These are phyloP conservation scores for Starmerella apis DNA, from an alignment of 805 yeast genomes.

Conservation along the genomic window DNA sequence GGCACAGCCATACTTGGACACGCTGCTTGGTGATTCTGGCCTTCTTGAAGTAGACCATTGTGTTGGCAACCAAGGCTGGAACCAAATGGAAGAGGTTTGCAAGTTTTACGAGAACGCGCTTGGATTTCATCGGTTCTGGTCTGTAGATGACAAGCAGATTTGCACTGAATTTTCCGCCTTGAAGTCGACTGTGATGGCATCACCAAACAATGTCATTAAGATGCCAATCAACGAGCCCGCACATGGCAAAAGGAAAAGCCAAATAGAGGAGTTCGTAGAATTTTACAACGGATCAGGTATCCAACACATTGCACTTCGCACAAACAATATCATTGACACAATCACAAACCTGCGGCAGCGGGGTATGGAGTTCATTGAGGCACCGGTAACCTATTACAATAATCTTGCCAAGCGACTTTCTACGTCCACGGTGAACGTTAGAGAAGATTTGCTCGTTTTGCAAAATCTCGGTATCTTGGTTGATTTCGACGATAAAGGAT, in stretches of 20 bases:
- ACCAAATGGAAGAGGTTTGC: constrained; percentile 50
- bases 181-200: constrained; percentile 66
- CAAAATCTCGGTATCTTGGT: constrained; percentile 50
- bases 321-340: constrained; percentile 49
- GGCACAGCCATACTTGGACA: constrained; percentile 23
- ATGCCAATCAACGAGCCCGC: constrained; percentile 87
- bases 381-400: constrained; percentile 49
- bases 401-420: constrained; percentile 40
- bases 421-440: constrained; percentile 37
- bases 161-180: constrained; percentile 60
- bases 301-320: constrained; percentile 68
- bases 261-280: constrained; percentile 71
- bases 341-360: constrained; percentile 45
- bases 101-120: constrained; percentile 49
- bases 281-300: constrained; percentile 73
- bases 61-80: constrained; percentile 70
- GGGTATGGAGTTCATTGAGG: constrained; percentile 60
- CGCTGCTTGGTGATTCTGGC: constrained; percentile 32
- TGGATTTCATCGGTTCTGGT: constrained; percentile 73
- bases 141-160: constrained; percentile 71
- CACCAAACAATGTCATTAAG: constrained; percentile 51
- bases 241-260: constrained; percentile 51
- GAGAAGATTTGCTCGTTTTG: constrained; percentile 45
- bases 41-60: constrained; percentile 57
- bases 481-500: constrained; percentile 70